Evolutionary conservation across 2,329 filamentous ascomycete species (phyloP).

Genomic region (Pyrenophora teres): DNA sequence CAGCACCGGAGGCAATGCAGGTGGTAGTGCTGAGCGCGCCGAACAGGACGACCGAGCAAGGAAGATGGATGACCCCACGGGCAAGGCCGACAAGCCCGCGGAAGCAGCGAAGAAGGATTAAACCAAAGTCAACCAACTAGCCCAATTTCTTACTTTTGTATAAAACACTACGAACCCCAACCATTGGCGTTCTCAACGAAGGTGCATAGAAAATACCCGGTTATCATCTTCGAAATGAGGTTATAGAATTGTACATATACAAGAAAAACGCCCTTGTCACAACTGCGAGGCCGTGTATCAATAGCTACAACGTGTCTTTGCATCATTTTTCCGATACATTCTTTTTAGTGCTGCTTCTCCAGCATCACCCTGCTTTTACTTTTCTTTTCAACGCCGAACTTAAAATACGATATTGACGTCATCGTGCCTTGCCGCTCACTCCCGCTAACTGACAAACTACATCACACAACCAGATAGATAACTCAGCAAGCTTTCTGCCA

Average conservation of each 20-base stretch:
- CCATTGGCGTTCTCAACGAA: constrained; percentile 8
- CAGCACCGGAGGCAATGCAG: constrained; percentile 30
- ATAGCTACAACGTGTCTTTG: background rate
- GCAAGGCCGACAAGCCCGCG: constrained; percentile 24
- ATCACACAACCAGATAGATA: no score
- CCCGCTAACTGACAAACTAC: no score
- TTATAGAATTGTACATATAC: constrained; percentile 18
- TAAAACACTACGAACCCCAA: constrained; percentile 25
- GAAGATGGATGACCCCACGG: constrained; percentile 25
- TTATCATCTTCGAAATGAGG: constrained; percentile 7
- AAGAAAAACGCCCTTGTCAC: background rate
- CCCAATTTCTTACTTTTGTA: constrained; percentile 21
- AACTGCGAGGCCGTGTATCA: background rate
- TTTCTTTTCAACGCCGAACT: no score
- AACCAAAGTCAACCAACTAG: background rate
- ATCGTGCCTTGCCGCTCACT: background rate
- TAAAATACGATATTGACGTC: constrained; percentile 2
- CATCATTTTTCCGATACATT: no score
- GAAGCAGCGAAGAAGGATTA: constrained; percentile 20
- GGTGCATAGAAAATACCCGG: constrained; percentile 26
- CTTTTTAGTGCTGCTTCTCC: no score
- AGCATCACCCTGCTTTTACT: no score
- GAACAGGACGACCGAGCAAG: constrained; percentile 41
- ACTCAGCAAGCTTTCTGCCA: background rate
- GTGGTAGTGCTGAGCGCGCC: constrained; percentile 38